phyloP scores from a whole-genome alignment of 2,329 filamentous ascomycete genomes.

The Diaporthe velutina region DNA sequence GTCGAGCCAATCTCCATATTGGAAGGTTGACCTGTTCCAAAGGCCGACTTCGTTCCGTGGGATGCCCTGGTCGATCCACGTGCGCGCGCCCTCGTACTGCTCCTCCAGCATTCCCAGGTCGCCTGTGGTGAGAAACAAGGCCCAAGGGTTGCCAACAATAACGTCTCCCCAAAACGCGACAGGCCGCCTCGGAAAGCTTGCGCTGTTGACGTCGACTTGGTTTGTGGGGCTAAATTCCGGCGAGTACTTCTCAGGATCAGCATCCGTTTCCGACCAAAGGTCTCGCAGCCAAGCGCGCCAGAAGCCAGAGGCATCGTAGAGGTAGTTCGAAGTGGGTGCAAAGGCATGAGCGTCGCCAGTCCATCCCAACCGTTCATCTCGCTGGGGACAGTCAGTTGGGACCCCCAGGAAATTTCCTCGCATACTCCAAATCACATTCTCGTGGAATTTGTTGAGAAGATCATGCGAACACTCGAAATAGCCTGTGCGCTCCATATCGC shows the following conservation, averaged over 20 bases:
- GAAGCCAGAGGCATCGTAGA: constrained; percentile 56
- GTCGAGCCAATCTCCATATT: constrained; percentile 51
- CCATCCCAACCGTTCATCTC: constrained; percentile 61
- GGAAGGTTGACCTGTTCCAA: constrained; percentile 43
- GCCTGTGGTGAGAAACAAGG: background rate
- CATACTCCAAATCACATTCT: constrained; percentile 59
- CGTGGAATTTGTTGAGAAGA: constrained; percentile 48
- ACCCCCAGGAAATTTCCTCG: constrained; percentile 58
- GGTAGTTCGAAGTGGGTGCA: constrained; percentile 53
- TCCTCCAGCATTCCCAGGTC: constrained; percentile 40
- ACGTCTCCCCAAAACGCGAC: constrained; percentile 11
- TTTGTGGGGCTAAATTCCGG: constrained; percentile 2
- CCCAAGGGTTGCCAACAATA: constrained; percentile 15
- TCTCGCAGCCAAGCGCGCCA: constrained; percentile 57
- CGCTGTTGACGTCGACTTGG: background rate
- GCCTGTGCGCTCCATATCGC: constrained; percentile 54
- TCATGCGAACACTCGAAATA: constrained; percentile 53
- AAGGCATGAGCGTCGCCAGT: constrained; percentile 59
- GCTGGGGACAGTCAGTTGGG: constrained; percentile 60
- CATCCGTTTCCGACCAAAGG: constrained; percentile 49
- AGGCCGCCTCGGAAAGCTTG: constrained; percentile 1
- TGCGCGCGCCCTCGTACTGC: constrained; percentile 46
- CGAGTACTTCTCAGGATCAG: background rate
- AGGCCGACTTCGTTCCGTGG: constrained; percentile 44
- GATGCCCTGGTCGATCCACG: constrained; percentile 48